Conservation (phyloP, 1,139 yeast species). For the Wickerhamomyces sp. region DNA sequence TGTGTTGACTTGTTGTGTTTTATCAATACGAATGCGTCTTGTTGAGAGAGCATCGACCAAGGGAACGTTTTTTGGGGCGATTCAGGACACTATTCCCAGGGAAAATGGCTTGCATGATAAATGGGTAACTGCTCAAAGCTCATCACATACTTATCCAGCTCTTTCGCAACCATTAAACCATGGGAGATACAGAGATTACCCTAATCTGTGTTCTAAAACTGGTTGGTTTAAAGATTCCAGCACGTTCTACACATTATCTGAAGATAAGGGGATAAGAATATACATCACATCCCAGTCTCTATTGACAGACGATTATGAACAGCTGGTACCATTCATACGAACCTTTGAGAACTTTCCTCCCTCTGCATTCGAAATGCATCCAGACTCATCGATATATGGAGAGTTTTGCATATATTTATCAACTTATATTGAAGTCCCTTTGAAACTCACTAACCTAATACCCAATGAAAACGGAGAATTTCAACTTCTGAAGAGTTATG, state of each 20-base stretch:
- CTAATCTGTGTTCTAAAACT: conserved; percentile 4
- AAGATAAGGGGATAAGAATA: conserved; percentile 26
- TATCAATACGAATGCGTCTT: not conserved
- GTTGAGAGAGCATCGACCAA: conserved; percentile 6
- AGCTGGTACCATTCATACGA: conserved; percentile 23
- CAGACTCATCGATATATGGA: conserved; percentile 21
- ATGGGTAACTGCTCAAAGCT: not conserved
- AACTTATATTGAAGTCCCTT: conserved; percentile 25
- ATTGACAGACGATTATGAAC: conserved; percentile 10
- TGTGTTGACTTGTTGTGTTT: too few relatives aligned
- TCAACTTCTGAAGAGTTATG: conserved; percentile 8
- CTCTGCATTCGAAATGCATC: conserved; percentile 22
- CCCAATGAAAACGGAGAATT: conserved; percentile 17
- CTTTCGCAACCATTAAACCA: too few relatives aligned
- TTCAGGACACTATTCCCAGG: not conserved
- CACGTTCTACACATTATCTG: conserved; percentile 25
- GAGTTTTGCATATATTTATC: conserved; percentile 20
- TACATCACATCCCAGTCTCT: conserved; percentile 27
- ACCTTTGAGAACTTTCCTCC: conserved; percentile 20
- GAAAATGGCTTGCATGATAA: conserved; percentile 7
- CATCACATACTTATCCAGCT: conserved; percentile 18
- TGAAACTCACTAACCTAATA: conserved; percentile 24
- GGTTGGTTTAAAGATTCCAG: conserved; percentile 30
- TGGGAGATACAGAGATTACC: too few relatives aligned
- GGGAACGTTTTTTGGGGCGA: conserved; percentile 4